Base-by-base conservation (phyloP, 768 basidiomycete genomes). In the Pleurotus ostreatus region DNA sequence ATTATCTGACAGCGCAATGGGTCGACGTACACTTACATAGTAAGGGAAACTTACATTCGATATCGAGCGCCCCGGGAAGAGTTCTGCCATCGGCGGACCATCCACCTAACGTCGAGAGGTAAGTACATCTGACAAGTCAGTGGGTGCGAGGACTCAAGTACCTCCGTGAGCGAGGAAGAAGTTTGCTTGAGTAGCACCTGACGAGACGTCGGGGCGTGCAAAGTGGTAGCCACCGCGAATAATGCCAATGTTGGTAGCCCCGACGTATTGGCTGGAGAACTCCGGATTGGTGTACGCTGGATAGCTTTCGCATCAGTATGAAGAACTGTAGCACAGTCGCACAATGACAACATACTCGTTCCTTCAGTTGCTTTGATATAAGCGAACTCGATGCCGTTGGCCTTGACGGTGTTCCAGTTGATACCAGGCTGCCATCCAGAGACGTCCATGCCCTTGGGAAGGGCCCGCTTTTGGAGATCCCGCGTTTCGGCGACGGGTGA, bases 321-420 rank as follows among this genome's bases (percentile, higher is more conserved):
- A 15, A 37, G 34, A 13, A 4, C 2, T 15, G 9, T 48, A 16
- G 16, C n/a, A 18, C 15, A 41, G 25, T 16, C 11, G 12, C 30
- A 44, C 44, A 22, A 41, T 37, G 5, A 12, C 44, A 6, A 62
- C 71, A 55, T 49, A 83, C 82, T 63, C n/a, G 74, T 83, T 7
- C 79, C 79, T 64, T 87, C 84, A 2, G 85, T 87, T 7, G 84
- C 85, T 64, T 86, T 87, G 76, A 87, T 85, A 63, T 76, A 86
- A 2, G 70, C 81, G 61, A 84, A 87, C 11, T 70, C 56, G 30
- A 84, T 65, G 3, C 81, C 84, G 57, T 80, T 79, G 11, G 74
- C 64, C 58, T 70, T 75, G 59, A 84, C 79, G 2, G 74, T 71
- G 39, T 62, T 69, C 82, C 82, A 86, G 64, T 84, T 69, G 39